Base-by-base conservation (phyloP, 2,329 filamentous ascomycete genomes). In the Pyrenophora graminea region DNA sequence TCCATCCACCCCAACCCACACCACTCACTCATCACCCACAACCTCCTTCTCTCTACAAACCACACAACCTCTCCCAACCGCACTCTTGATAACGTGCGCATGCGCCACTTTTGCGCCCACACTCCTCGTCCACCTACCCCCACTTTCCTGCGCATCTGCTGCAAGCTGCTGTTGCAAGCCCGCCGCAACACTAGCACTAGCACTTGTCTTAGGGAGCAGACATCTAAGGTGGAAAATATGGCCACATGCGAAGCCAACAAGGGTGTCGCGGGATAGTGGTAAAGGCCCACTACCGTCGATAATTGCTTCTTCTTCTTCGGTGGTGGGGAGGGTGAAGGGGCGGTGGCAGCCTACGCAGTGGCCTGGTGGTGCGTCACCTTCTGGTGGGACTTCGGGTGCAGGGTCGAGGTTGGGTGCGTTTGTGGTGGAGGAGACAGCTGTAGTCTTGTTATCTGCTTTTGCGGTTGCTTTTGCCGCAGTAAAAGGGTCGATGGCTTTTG, bases 81-180 rank as follows among this genome's bases (percentile, higher is more conserved):
- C 74, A 89, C 96, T 69, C 89, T 86, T 50, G 83, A 86, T n/a
- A 86, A 96, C 63, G 90, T 97, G n/a, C 80, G 97, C 52, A 89
- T 72, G 69, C 39, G 69, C 67, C 5, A 72, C 68, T 50, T 72
- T 72, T 6, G 63, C 69, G 4, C 90, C 89, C 6, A 97, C 85
- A 45, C 88, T 90, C 49, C 87, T 80, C 6, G 82, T 80, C 67
- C 70, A 73, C 21, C 73, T 72, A 13, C 72, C 76, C 3, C 71
- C 65, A 2, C 75, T 76, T 23, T 82, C 75, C 3, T 79, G 76
- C 3, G 76, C 69, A 56, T 73, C 70, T 9, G 40, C 53, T 13
- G 66, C 67, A 13, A 76, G 64, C 49, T 67, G 63, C 37, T 70
- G 59, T 49, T 86, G 76, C 45, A 81, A 57, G 21, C 76, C 74